A percentile compares a stretch with the other conserved stretches of the same genome.
Evolutionary conservation across 2,329 filamentous ascomycete genomes (phyloP).

Genomic region (Epichloe gansuensis): DNA sequence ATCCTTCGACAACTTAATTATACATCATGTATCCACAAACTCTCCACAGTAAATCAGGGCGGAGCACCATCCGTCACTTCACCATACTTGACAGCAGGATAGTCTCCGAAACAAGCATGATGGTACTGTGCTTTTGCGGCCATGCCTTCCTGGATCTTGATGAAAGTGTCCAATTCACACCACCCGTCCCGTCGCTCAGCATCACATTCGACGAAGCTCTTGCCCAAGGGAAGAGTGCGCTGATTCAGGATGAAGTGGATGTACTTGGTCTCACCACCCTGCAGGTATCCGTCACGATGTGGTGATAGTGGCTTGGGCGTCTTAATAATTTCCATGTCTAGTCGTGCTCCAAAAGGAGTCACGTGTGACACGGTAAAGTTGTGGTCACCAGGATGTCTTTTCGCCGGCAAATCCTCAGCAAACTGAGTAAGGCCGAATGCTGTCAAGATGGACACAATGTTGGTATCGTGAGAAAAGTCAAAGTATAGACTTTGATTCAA

Average conservation of each 20-base stretch:
- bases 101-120: constrained; percentile 51
- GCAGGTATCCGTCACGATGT: constrained; percentile 38
- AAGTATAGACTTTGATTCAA: constrained; percentile 62
- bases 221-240: constrained; percentile 55
- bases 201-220: constrained; percentile 53
- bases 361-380: constrained; percentile 54
- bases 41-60: background rate
- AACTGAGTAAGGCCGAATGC: constrained; percentile 65
- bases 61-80: constrained; percentile 27
- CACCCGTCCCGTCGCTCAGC: constrained; percentile 54
- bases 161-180: constrained; percentile 60
- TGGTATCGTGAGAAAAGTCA: constrained; percentile 69
- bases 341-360: constrained; percentile 57
- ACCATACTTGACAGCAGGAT: constrained; percentile 22
- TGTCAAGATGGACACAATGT: constrained; percentile 55
- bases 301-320: constrained; percentile 49
- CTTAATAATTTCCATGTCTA: constrained; percentile 63
- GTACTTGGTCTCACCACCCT: constrained; percentile 48
- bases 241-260: constrained; percentile 66
- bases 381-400: constrained; percentile 41
- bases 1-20: too few species aligned
- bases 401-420: constrained; percentile 41
- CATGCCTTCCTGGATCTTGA: constrained; percentile 48
- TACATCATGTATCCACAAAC: too few species aligned
- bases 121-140: constrained; percentile 47